Base-by-base conservation (phyloP, 148 eudicot species). In the Bassia scoparia region DNA sequence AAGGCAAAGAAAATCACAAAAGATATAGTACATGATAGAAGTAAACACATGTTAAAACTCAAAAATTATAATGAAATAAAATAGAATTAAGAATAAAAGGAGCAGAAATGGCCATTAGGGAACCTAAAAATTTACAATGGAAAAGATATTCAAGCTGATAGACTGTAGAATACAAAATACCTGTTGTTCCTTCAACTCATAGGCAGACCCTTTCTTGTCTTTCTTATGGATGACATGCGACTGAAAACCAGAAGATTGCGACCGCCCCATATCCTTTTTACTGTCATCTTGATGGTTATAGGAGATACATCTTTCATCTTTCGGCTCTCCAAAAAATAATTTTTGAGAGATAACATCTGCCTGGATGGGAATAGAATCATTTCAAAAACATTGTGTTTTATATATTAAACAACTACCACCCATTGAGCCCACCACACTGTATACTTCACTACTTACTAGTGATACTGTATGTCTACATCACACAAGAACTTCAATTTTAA, bases 161-260 rank as follows among this genome's bases (percentile, higher is more conserved):
- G 17, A 23, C 4, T 43, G 7, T 48, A n/a, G 7, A 58, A 37
- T 38, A 38, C 24, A 17, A 26, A 11, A 27, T 83, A 90, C 97
- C 97, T 89, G 91, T 79, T 87, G 89, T 61, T 89, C 93, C 79
- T 86, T 87, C 69, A 77, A 70, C 67, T 85, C 92, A 65, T 64
- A 59, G 41, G 76, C 73, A 80, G 81, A 62, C 49, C 87, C 93
- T 71, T 86, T 84, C 66, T 74, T 73, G 72, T 80, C 89, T 80
- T 86, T 89, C 68, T 63, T 87, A 83, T 81, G 86, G 58, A 65
- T 68, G 61, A 81, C 91, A 74, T 66, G 56, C 37, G 91, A 86
- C 71, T 82, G 82, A 70, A 75, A 74, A 26, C 81, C 58, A 44
- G 86, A 70, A 67, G 89, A 83, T 62, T 81, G 85, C 34, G 85